Conservation (phyloP, 129 eudicot genomes). For the Flaveria trinervia region DNA sequence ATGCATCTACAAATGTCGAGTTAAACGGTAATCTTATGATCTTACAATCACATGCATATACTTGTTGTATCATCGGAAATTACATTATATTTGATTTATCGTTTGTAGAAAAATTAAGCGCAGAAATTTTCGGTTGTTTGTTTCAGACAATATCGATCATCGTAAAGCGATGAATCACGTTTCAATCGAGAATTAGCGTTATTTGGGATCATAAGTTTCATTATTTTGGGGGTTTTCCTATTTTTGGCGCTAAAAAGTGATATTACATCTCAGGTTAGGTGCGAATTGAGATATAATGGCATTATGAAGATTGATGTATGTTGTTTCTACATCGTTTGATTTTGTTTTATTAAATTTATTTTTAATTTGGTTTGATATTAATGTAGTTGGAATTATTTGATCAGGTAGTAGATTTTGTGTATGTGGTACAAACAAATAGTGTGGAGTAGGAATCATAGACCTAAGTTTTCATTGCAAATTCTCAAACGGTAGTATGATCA, state of each 20-base stretch:
- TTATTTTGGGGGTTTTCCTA: slow-evolving; percentile 18
- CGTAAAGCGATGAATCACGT: slow-evolving; percentile 22
- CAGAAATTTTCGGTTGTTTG: slow-evolving; percentile 36
- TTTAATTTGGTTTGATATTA: background rate
- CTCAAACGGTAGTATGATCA: slow-evolving; percentile 11
- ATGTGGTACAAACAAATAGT: slow-evolving; percentile 21
- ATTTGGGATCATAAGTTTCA: slow-evolving; percentile 21
- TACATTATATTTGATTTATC: background rate
- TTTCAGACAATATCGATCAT: slow-evolving; percentile 31
- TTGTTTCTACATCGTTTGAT: slow-evolving; percentile 14
- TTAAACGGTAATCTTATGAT: slow-evolving; percentile 21
- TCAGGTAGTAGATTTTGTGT: background rate
- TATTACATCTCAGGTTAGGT: slow-evolving; percentile 19
- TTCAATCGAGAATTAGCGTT: slow-evolving; percentile 31
- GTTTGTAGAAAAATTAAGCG: slow-evolving; percentile 21
- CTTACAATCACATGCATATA: background rate
- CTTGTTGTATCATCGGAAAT: background rate
- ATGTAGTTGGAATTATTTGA: slow-evolving; percentile 12
- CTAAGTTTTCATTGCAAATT: slow-evolving; percentile 24
- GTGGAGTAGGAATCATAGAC: slow-evolving; percentile 31
- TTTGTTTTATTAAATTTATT: background rate
- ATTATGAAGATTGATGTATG: slow-evolving; percentile 12
- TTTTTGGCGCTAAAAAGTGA: slow-evolving; percentile 26
- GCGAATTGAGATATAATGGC: slow-evolving; percentile 11
- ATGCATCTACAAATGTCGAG: slow-evolving; percentile 12